Evolutionary conservation across 2,329 filamentous ascomycete species (phyloP).

Genomic region (Colletotrichum kahawae): DNA sequence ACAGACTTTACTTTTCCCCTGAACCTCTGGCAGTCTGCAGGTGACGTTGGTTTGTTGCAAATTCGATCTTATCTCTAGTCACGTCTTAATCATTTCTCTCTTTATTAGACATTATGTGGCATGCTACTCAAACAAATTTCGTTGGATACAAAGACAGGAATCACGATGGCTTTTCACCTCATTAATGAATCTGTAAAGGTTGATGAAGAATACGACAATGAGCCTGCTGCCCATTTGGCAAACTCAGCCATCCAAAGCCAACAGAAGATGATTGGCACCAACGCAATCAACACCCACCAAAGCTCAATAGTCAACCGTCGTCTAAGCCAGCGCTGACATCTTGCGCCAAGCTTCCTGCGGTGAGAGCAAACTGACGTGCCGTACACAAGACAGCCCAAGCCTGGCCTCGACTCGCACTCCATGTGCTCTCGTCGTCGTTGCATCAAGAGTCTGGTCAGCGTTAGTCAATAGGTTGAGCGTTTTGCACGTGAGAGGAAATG

Average conservation of each 20-base stretch:
- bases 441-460: conserved; percentile 55
- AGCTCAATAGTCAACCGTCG: conserved; percentile 49
- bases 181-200: not conserved
- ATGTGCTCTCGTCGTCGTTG: conserved; percentile 62
- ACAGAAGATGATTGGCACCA: conserved; percentile 44
- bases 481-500: not conserved
- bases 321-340: conserved; percentile 49
- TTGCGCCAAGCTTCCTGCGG: conserved; percentile 48
- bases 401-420: conserved; percentile 64
- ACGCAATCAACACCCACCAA: conserved; percentile 53
- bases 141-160: not conserved
- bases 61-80: too few species aligned
- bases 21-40: too few species aligned
- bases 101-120: not conserved
- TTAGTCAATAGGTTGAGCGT: not conserved
- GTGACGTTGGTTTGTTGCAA: too few species aligned
- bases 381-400: conserved; percentile 60
- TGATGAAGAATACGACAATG: not conserved
- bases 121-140: not conserved
- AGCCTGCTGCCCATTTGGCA: not conserved
- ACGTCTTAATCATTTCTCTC: too few species aligned
- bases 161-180: fast-evolving
- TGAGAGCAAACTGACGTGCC: conserved; percentile 54
- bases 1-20: too few species aligned
- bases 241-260: conserved; percentile 38